Evolutionary conservation across 352 stramenopile species (phyloP).

Genomic region (Pythium rhizo-oryzae): DNA sequence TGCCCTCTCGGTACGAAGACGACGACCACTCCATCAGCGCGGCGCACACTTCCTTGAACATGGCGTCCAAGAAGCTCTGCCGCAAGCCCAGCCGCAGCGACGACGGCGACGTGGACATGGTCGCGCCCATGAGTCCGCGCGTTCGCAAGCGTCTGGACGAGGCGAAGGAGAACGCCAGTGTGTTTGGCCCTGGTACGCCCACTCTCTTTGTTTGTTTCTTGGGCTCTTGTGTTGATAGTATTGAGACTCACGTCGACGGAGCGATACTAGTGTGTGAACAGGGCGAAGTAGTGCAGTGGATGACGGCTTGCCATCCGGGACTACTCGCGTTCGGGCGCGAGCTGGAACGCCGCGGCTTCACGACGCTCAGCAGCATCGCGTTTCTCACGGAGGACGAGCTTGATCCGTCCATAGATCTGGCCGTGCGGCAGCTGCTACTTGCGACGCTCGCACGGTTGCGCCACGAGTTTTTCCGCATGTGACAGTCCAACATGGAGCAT

Average conservation of each 20-base stretch:
- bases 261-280: constrained; percentile 62
- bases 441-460: constrained; percentile 64
- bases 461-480: constrained; percentile 86
- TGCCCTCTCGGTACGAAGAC: constrained; percentile 28
- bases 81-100: constrained; percentile 13
- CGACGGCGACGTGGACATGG: constrained; percentile 23
- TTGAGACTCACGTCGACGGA: neutral
- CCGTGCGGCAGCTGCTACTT: constrained; percentile 56
- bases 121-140: constrained; percentile 46
- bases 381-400: constrained; percentile 81
- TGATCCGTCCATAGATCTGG: constrained; percentile 33
- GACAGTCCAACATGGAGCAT: constrained; percentile 14
- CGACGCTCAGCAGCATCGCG: constrained; percentile 77
- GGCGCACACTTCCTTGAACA: neutral
- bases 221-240: neutral
- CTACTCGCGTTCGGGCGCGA: constrained; percentile 59
- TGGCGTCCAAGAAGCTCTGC: constrained; percentile 5
- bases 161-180: constrained; percentile 74
- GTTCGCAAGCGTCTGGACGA: constrained; percentile 74
- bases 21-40: constrained; percentile 8
- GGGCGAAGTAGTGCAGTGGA: constrained; percentile 84
- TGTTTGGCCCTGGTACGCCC: constrained; percentile 50
- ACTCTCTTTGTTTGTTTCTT: neutral
- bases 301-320: constrained; percentile 74
- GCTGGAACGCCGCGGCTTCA: constrained; percentile 69